Percentiles rank a stretch among this genome's conserved stretches.
These are phyloP conservation scores for Mycotypha africana DNA, from an alignment of 371 early-diverging fungal genomes.

Conservation along the genomic window DNA sequence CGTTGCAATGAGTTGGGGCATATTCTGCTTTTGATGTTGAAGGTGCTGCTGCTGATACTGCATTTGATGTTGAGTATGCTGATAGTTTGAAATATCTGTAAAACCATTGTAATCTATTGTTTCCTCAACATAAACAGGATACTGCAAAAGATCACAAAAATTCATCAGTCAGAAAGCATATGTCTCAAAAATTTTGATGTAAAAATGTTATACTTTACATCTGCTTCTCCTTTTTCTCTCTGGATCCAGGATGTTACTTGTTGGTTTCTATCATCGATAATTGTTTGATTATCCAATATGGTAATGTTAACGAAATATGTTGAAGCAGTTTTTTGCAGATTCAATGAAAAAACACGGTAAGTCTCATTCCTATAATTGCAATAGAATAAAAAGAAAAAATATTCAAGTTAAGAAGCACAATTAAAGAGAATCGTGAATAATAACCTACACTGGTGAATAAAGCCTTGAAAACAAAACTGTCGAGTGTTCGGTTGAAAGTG, in stretches of 20 bases:
- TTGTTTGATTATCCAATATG: conserved; percentile 20
- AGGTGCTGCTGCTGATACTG: background rate
- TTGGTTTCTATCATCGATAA: background rate
- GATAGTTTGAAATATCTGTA: conserved; percentile 27
- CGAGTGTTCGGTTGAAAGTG: conserved; percentile 15
- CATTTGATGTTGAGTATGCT: background rate
- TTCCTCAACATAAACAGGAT: conserved; percentile 22
- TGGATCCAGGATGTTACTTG: conserved; percentile 6
- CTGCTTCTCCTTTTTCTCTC: conserved; percentile 12
- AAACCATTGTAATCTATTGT: conserved; percentile 27
- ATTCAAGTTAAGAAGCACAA: too few relatives aligned
- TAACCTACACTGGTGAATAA: conserved; percentile 25
- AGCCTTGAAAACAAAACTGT: conserved; percentile 12
- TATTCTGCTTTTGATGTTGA: background rate
- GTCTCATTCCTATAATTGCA: conserved; percentile 16
- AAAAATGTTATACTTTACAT: conserved; percentile 2
- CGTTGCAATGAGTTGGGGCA: conserved; percentile 8
- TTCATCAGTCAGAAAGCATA: too few relatives aligned
- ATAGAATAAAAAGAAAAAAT: too few relatives aligned
- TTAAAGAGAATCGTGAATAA: too few relatives aligned
- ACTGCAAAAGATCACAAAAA: conserved; percentile 6
- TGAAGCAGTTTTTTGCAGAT: conserved; percentile 21
- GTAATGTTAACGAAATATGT: conserved; percentile 19
- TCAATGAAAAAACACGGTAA: conserved; percentile 21
- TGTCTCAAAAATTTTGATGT: too few relatives aligned